Conservation (phyloP, 176 grass and related monocot species). For the Secale cereale region DNA sequence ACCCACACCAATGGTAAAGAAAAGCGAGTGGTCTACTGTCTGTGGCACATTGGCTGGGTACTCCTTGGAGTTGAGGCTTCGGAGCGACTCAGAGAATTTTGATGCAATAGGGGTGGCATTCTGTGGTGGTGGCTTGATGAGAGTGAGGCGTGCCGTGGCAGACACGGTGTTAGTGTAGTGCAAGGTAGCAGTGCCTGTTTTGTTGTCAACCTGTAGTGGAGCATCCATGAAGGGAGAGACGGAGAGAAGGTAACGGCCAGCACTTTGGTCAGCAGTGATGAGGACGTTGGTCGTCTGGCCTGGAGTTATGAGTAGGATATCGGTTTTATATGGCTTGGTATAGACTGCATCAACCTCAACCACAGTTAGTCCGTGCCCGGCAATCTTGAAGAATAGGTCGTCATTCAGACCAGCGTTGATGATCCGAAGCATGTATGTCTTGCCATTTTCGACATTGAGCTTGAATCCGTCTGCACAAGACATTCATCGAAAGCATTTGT, state of each 20-base stretch:
- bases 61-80: slow-evolving; percentile 64
- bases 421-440: slow-evolving; percentile 68
- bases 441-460: slow-evolving; percentile 53
- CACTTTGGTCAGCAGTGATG: slow-evolving; percentile 34
- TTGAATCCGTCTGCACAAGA: slow-evolving; percentile 46
- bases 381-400: slow-evolving; percentile 70
- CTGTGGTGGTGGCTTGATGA: slow-evolving; percentile 37
- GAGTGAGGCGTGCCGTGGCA: slow-evolving; percentile 23
- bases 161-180: slow-evolving; percentile 38
- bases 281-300: slow-evolving; percentile 74
- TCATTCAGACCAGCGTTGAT: slow-evolving; percentile 85
- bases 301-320: slow-evolving; percentile 55
- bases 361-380: slow-evolving; percentile 48
- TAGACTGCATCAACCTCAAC: slow-evolving; percentile 74
- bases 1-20: slow-evolving; percentile 66
- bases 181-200: slow-evolving; percentile 50
- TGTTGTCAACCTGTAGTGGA: slow-evolving; percentile 56
- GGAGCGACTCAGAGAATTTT: slow-evolving; percentile 41
- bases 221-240: slow-evolving; percentile 63
- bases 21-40: slow-evolving; percentile 49
- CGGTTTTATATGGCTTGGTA: slow-evolving; percentile 65
- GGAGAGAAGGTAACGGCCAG: slow-evolving; percentile 62
- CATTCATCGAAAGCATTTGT: not conserved
- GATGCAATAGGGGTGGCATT: slow-evolving; percentile 55
- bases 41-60: slow-evolving; percentile 55